A percentile compares a stretch with the other conserved stretches of the same genome.
phyloP scores from a whole-genome alignment of 2,329 filamentous ascomycete genomes.

The Penicillium sp. region DNA sequence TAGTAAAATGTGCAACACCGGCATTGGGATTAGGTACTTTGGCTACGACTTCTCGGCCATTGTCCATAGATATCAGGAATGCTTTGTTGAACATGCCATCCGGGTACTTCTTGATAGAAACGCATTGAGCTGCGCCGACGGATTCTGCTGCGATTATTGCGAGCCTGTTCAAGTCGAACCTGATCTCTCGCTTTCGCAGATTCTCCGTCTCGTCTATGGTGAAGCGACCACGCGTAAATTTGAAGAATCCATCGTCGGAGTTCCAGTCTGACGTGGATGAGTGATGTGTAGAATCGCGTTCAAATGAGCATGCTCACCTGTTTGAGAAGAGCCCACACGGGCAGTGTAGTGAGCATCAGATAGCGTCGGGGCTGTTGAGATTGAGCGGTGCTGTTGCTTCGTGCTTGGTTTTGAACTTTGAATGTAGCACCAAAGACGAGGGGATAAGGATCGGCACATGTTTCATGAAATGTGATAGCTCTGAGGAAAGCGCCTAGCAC shows the following conservation, averaged over 20 bases:
- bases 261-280: slow-evolving; percentile 27
- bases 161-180: slow-evolving; percentile 24
- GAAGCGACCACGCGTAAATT: slow-evolving; percentile 32
- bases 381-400: slow-evolving; percentile 15
- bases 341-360: background rate
- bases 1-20: slow-evolving; percentile 9
- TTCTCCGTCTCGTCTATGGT: slow-evolving; percentile 26
- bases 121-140: slow-evolving; percentile 17
- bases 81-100: slow-evolving; percentile 29
- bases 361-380: slow-evolving; percentile 9
- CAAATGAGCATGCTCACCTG: background rate
- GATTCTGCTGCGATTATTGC: slow-evolving; percentile 21
- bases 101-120: slow-evolving; percentile 22
- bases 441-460: slow-evolving; percentile 14
- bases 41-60: slow-evolving; percentile 31
- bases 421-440: slow-evolving; percentile 12
- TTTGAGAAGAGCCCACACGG: background rate
- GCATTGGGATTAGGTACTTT: slow-evolving; percentile 37
- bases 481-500: too few species aligned
- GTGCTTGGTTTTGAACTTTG: slow-evolving; percentile 7
- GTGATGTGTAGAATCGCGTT: slow-evolving; percentile 11
- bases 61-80: slow-evolving; percentile 29
- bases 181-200: slow-evolving; percentile 21
- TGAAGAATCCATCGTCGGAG: slow-evolving; percentile 27
- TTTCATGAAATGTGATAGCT: too few species aligned